Conservation (phyloP, 768 basidiomycete species). For the Daedalea quercina region DNA sequence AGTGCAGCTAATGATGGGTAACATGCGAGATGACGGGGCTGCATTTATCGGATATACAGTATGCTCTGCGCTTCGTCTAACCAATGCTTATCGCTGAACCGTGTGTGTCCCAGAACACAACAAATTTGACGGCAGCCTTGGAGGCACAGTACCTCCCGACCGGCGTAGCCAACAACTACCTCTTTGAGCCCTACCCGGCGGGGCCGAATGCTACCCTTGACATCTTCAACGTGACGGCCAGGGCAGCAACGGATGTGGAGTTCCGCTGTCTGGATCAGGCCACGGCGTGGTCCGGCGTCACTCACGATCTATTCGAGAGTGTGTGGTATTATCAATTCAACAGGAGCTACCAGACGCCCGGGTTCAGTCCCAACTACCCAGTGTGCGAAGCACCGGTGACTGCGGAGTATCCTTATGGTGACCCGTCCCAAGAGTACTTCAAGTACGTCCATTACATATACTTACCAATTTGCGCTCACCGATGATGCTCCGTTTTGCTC, state of each 20-base stretch:
- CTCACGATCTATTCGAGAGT: slow-evolving; percentile 35
- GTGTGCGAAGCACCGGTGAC: slow-evolving; percentile 38
- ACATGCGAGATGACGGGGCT: slow-evolving; percentile 45
- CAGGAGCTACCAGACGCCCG: slow-evolving; percentile 30
- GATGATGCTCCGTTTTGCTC: neutral
- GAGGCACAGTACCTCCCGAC: slow-evolving; percentile 16
- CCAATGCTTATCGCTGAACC: neutral
- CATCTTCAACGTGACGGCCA: slow-evolving; percentile 39
- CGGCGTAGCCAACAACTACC: slow-evolving; percentile 14
- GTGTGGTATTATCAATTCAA: slow-evolving; percentile 43
- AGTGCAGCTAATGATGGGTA: slow-evolving; percentile 42
- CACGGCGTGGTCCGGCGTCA: slow-evolving; percentile 35
- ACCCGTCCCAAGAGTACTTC: slow-evolving; percentile 43
- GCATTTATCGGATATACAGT: slow-evolving; percentile 37
- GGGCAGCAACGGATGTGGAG: slow-evolving; percentile 37
- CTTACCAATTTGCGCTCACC: neutral
- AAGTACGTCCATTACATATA: slow-evolving; percentile 19
- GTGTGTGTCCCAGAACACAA: slow-evolving; percentile 4
- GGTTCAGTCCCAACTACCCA: slow-evolving; percentile 38
- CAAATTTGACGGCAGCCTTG: slow-evolving; percentile 16
- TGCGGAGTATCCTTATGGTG: slow-evolving; percentile 35
- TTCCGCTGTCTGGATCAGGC: slow-evolving; percentile 46
- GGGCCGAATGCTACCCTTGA: slow-evolving; percentile 31
- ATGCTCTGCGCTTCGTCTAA: neutral
- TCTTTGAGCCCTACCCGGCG: slow-evolving; percentile 33